Conservation (phyloP, 371 early-diverging fungal species). For the Mortierella sp. region DNA sequence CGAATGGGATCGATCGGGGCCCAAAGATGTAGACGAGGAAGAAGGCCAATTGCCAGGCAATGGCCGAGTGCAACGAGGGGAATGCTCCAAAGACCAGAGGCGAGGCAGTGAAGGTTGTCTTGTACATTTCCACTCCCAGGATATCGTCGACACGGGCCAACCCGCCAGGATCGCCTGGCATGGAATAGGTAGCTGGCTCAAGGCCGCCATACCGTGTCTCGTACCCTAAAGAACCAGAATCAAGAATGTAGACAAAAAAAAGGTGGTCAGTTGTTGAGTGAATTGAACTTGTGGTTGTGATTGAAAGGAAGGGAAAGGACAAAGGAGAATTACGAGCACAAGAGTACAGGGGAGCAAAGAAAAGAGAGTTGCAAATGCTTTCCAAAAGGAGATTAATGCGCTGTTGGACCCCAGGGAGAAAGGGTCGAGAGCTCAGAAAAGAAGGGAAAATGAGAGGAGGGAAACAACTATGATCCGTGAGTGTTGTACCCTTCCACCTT, state of each 20-base stretch:
- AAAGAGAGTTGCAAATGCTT: not conserved
- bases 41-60: constrained; percentile 72
- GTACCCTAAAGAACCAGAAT: constrained; percentile 63
- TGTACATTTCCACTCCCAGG: constrained; percentile 73
- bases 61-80: constrained; percentile 80
- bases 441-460: too few relatives aligned
- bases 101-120: constrained; percentile 72
- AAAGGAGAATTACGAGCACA: not conserved
- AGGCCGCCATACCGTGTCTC: constrained; percentile 67
- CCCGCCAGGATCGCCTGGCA: constrained; percentile 81
- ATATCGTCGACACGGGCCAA: constrained; percentile 76
- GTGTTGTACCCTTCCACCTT: not conserved
- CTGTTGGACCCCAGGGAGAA: not conserved
- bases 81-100: constrained; percentile 83
- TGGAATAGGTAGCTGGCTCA: constrained; percentile 72
- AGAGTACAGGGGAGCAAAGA: not conserved
- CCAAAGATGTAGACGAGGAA: constrained; percentile 64
- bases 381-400: constrained; percentile 11
- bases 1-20: constrained; percentile 62
- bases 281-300: not conserved
- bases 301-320: not conserved
- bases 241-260: not conserved
- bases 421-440: not conserved
- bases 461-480: constrained; percentile 14
- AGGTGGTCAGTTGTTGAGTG: not conserved